Percentiles rank a stretch among this genome's conserved stretches.
Conservation (phyloP, 768 basidiomycete genomes). For the Leccinum barrowsii region DNA sequence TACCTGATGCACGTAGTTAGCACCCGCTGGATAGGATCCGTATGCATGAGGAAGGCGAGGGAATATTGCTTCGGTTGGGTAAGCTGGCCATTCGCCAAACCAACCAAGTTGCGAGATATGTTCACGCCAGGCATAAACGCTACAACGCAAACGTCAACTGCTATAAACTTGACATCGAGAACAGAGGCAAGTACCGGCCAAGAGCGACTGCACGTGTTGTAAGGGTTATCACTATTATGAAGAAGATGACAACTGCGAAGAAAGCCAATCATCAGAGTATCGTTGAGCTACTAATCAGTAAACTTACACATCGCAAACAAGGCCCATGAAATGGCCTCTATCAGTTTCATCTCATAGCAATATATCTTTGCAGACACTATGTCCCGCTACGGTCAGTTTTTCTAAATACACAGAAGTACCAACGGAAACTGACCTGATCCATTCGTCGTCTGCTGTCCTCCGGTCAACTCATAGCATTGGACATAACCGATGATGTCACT, state of each 20-base stretch:
- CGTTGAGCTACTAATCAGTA: slow-evolving; percentile 2
- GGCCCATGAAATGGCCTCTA: slow-evolving; percentile 78
- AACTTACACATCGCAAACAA: slow-evolving; percentile 52
- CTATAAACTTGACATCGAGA: background rate
- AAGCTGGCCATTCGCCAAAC: slow-evolving; percentile 72
- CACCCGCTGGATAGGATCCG: slow-evolving; percentile 33
- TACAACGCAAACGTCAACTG: slow-evolving; percentile 5
- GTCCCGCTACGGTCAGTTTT: slow-evolving; percentile 4
- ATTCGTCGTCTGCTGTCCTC: slow-evolving; percentile 45
- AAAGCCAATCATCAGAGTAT: background rate
- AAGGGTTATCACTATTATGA: slow-evolving; percentile 55
- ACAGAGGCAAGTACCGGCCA: slow-evolving; percentile 25
- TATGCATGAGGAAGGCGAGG: slow-evolving; percentile 27
- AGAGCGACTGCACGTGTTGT: slow-evolving; percentile 37
- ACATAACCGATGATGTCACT: slow-evolving; percentile 68
- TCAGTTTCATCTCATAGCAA: slow-evolving; percentile 78
- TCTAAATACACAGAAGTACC: background rate
- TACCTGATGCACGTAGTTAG: slow-evolving; percentile 42
- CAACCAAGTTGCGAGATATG: slow-evolving; percentile 61
- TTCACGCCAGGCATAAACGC: slow-evolving; percentile 31
- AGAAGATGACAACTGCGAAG: slow-evolving; percentile 42
- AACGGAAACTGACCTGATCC: slow-evolving; percentile 46
- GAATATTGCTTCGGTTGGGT: slow-evolving; percentile 30
- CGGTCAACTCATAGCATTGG: slow-evolving; percentile 54
- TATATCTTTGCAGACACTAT: slow-evolving; percentile 53